Percentiles rank a stretch among this genome's conserved stretches.
Evolutionary conservation across 2,329 filamentous ascomycete genomes (phyloP).

Genomic region (Pseudopyricularia javanii): DNA sequence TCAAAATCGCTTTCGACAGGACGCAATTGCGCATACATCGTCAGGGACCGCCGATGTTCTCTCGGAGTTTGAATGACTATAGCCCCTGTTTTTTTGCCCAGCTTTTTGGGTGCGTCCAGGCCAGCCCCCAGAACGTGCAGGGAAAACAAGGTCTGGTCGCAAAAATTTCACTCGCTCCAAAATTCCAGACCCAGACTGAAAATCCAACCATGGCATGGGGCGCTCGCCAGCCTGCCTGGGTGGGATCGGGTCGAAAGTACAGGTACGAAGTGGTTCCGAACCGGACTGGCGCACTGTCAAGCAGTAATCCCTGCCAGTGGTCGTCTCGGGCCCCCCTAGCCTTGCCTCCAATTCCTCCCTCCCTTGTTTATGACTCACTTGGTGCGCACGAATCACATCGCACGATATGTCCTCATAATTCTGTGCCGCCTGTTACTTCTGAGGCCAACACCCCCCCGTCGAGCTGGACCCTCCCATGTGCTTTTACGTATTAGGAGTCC

Average conservation of each 20-base stretch:
- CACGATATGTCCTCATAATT: constrained; percentile 1
- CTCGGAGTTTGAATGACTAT: background rate
- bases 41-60: background rate
- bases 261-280: background rate
- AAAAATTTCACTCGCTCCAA: background rate
- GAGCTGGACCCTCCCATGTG: background rate
- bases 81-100: background rate
- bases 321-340: constrained; percentile 2
- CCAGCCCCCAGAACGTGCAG: background rate
- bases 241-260: no score
- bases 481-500: no score
- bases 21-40: no score
- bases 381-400: constrained; percentile 1
- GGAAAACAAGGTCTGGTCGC: background rate
- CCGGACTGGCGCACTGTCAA: background rate
- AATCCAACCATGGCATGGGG: background rate
- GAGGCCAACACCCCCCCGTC: background rate
- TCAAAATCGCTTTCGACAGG: no score
- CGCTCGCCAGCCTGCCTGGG: no score
- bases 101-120: background rate
- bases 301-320: constrained; percentile 4
- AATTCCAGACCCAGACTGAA: background rate
- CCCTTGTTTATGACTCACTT: constrained; percentile 3
- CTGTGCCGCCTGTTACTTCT: background rate
- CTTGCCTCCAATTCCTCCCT: constrained; percentile 1